A percentile compares a stretch with the other conserved stretches of the same genome.
phyloP scores from a whole-genome alignment of 306 rosid species.

The Comarum palustre region DNA sequence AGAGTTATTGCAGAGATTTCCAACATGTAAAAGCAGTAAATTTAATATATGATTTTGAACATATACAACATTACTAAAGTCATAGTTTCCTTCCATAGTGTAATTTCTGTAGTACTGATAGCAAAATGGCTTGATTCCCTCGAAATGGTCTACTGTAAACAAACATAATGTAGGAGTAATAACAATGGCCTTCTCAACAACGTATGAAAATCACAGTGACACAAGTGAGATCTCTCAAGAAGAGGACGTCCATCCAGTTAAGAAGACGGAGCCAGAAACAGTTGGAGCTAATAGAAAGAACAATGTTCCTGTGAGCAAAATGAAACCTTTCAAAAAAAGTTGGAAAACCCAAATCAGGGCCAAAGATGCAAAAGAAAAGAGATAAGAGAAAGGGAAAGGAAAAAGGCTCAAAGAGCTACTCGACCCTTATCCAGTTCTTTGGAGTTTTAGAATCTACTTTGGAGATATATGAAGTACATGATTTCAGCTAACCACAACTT shows the following conservation, averaged over 20 bases:
- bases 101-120: neutral
- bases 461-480: neutral
- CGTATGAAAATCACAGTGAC: slow-evolving; percentile 72
- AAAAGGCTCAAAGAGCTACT: slow-evolving; percentile 31
- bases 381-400: slow-evolving; percentile 63
- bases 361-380: slow-evolving; percentile 48
- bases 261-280: slow-evolving; percentile 34
- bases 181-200: slow-evolving; percentile 26
- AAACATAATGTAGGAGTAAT: neutral
- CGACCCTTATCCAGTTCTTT: neutral
- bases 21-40: too few relatives aligned
- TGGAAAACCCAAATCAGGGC: slow-evolving; percentile 40
- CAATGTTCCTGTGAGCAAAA: slow-evolving; percentile 41
- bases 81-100: too few relatives aligned
- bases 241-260: slow-evolving; percentile 42
- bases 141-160: neutral
- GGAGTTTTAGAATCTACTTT: neutral
- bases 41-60: too few relatives aligned
- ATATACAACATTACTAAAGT: too few relatives aligned
- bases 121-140: neutral
- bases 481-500: slow-evolving; percentile 5
- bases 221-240: slow-evolving; percentile 68
- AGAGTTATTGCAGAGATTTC: too few relatives aligned
- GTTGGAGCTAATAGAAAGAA: slow-evolving; percentile 41
- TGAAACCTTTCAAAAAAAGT: slow-evolving; percentile 62